These are phyloP conservation scores for Phanerochaete carnosa DNA, from an alignment of 768 basidiomycete species.

Conservation along the genomic window DNA sequence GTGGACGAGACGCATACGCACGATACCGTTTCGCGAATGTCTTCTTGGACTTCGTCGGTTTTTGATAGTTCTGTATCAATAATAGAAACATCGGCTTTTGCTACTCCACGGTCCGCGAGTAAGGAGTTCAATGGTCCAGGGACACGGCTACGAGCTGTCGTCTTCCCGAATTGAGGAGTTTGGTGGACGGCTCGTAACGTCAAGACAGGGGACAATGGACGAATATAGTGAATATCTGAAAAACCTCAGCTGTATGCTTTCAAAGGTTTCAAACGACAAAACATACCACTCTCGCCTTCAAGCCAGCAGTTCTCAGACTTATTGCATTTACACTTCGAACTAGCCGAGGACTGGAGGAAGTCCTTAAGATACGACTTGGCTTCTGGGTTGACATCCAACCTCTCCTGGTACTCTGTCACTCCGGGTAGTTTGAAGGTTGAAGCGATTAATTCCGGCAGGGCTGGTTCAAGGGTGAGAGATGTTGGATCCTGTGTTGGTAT, in stretches of 20 bases:
- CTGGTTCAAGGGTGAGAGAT: constrained; percentile 37
- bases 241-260: neutral
- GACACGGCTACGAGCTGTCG: neutral
- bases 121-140: neutral
- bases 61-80: neutral
- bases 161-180: constrained; percentile 33
- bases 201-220: constrained; percentile 42
- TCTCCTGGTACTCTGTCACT: constrained; percentile 43
- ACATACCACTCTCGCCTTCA: constrained; percentile 25
- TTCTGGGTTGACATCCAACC: constrained; percentile 31
- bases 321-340: constrained; percentile 14
- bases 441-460: neutral
- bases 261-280: neutral
- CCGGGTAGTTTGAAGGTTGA: constrained; percentile 20
- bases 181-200: constrained; percentile 44
- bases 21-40: neutral
- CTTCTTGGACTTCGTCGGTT: neutral
- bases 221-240: constrained; percentile 8
- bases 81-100: neutral
- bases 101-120: neutral
- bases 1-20: constrained; percentile 15
- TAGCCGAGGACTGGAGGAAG: neutral
- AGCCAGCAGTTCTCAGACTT: constrained; percentile 37
- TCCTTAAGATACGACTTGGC: constrained; percentile 8
- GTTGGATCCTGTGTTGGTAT: constrained; percentile 49